phyloP scores from a whole-genome alignment of 768 basidiomycete species.

The Podaxis sp. region DNA sequence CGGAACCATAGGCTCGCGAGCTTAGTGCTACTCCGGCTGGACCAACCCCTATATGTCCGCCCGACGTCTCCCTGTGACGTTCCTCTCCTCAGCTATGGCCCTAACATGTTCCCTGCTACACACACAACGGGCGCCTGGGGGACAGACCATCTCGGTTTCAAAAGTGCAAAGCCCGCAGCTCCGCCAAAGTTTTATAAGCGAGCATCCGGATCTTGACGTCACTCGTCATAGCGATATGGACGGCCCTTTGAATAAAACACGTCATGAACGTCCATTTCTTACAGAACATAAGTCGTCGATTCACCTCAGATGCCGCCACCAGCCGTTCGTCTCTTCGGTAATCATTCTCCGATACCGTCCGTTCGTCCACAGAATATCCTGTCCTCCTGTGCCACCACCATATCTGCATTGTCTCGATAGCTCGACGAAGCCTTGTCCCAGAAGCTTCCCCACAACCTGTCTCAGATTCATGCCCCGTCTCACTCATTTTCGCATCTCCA shows the following conservation, averaged over 20 bases:
- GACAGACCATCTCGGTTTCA: background rate
- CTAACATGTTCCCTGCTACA: background rate
- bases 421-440: background rate
- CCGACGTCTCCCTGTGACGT: too few relatives aligned
- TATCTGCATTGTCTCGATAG: slow-evolving; percentile 10
- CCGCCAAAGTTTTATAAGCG: background rate
- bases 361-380: slow-evolving; percentile 1
- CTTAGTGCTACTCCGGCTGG: too few relatives aligned
- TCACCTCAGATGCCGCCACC: slow-evolving; percentile 10
- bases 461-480: background rate
- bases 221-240: slow-evolving; percentile 3
- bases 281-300: background rate
- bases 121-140: background rate
- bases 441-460: background rate
- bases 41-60: too few relatives aligned
- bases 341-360: slow-evolving; percentile 1
- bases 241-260: background rate
- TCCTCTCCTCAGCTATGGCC: too few relatives aligned
- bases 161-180: background rate
- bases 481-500: background rate
- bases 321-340: slow-evolving; percentile 12
- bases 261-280: background rate
- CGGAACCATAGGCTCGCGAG: too few relatives aligned
- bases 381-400: slow-evolving; percentile 9
- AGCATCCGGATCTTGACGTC: background rate